Conservation (phyloP, 1,284 basidiomycete species). For the Leccinum subrobustum region DNA sequence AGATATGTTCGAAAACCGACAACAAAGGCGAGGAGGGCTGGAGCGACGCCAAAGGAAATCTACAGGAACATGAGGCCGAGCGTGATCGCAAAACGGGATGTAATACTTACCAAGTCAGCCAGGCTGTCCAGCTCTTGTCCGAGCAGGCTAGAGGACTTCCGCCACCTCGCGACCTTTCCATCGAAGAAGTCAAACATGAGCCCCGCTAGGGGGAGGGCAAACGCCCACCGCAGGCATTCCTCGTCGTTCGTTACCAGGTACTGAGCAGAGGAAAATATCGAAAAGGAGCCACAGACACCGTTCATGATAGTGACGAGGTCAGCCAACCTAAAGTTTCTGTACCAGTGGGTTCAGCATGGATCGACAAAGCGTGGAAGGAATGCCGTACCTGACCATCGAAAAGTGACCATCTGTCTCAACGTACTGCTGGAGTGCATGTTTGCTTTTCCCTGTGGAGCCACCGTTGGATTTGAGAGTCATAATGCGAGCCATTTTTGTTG, state of each 20-base stretch:
- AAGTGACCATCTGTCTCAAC: conserved; percentile 90
- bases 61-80: conserved; percentile 33
- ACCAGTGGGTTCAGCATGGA: conserved; percentile 17
- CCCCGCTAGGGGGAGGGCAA: conserved; percentile 89
- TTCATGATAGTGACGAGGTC: conserved; percentile 99
- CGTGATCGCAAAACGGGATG: background rate
- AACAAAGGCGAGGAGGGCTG: conserved; percentile 88
- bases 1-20: conserved; percentile 89
- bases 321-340: conserved; percentile 95
- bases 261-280: conserved; percentile 89
- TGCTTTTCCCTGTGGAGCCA: conserved; percentile 14
- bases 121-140: conserved; percentile 98
- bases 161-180: conserved; percentile 97
- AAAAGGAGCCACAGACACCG: conserved; percentile 96
- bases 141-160: conserved; percentile 93
- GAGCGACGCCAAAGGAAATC: conserved; percentile 98
- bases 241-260: conserved; percentile 85
- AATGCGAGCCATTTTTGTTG: conserved; percentile 24
- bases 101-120: conserved; percentile 79
- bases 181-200: conserved; percentile 98
- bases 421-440: conserved; percentile 76
- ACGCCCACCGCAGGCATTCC: conserved; percentile 81
- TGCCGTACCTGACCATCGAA: conserved; percentile 82
- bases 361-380: conserved; percentile 13
- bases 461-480: conserved; percentile 34